Evolutionary conservation across 1,139 yeast genomes (phyloP).

Genomic region (Yamadazyma dushanensis): DNA sequence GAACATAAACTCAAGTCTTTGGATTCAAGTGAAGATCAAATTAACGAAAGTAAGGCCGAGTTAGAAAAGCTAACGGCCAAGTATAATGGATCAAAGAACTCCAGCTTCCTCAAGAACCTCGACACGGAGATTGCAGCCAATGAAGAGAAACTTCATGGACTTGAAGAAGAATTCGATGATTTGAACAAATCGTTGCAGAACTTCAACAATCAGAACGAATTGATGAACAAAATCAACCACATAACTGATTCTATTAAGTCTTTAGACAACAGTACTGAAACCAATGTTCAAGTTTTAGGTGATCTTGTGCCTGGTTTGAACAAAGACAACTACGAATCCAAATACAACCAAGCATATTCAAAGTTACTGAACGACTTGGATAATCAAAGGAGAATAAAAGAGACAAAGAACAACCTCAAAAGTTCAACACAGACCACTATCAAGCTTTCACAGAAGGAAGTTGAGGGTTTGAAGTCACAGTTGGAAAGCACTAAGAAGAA

Average conservation of each 20-base stretch:
- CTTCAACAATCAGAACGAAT: slow-evolving; percentile 60
- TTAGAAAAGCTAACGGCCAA: slow-evolving; percentile 34
- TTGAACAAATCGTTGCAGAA: slow-evolving; percentile 50
- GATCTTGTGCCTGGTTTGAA: slow-evolving; percentile 23
- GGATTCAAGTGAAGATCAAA: slow-evolving; percentile 30
- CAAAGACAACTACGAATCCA: slow-evolving; percentile 21
- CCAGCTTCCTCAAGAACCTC: slow-evolving; percentile 29
- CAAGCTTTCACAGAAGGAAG: slow-evolving; percentile 14
- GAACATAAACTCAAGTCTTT: slow-evolving; percentile 42
- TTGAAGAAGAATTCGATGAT: slow-evolving; percentile 58
- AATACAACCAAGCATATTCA: slow-evolving; percentile 17
- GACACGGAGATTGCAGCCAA: slow-evolving; percentile 38
- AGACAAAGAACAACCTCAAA: slow-evolving; percentile 9
- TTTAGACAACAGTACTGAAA: slow-evolving; percentile 7
- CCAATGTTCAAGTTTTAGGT: slow-evolving; percentile 13
- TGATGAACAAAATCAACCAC: slow-evolving; percentile 50
- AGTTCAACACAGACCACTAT: slow-evolving; percentile 18
- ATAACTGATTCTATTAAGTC: slow-evolving; percentile 21
- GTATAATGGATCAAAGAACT: slow-evolving; percentile 25
- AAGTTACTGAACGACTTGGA: slow-evolving; percentile 12
- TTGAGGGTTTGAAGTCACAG: slow-evolving; percentile 14
- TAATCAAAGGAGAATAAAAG: slow-evolving; percentile 12
- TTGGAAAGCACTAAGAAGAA: slow-evolving; percentile 18
- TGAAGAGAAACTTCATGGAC: slow-evolving; percentile 34
- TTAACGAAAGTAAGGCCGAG: slow-evolving; percentile 30